These are phyloP conservation scores for Ilyonectria destructans DNA, from an alignment of 2,329 filamentous ascomycete species.

Conservation along the genomic window DNA sequence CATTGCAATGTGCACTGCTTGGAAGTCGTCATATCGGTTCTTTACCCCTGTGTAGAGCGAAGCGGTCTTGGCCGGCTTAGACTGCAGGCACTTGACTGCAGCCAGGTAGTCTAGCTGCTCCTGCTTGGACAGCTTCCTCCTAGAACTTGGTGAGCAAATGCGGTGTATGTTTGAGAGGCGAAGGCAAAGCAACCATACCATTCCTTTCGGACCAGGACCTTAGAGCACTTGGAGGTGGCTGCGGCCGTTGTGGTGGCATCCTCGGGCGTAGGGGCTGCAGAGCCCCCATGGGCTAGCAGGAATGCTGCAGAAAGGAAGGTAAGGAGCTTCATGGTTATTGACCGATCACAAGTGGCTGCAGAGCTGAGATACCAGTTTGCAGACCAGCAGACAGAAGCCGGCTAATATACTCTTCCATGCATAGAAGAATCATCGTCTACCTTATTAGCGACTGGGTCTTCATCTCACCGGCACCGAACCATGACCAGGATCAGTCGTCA, in stretches of 20 bases:
- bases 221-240: slow-evolving; percentile 14
- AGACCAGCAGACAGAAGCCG: slow-evolving; percentile 1
- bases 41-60: slow-evolving; percentile 22
- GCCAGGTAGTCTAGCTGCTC: slow-evolving; percentile 14
- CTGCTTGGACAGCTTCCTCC: slow-evolving; percentile 17
- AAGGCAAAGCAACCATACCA: slow-evolving; percentile 3
- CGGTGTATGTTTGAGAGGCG: neutral
- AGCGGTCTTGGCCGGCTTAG: slow-evolving; percentile 24
- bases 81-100: slow-evolving; percentile 22
- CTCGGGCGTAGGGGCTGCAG: slow-evolving; percentile 14
- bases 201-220: slow-evolving; percentile 21
- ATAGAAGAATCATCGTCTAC: neutral
- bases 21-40: slow-evolving; percentile 25
- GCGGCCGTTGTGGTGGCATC: slow-evolving; percentile 10
- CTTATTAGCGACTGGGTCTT: slow-evolving; percentile 13
- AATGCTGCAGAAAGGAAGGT: slow-evolving; percentile 9
- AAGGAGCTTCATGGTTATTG: slow-evolving; percentile 19
- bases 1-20: slow-evolving; percentile 24
- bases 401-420: slow-evolving; percentile 25
- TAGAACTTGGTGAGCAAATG: slow-evolving; percentile 13
- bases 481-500: slow-evolving; percentile 7
- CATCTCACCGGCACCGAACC: neutral
- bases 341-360: slow-evolving; percentile 6
- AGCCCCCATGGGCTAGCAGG: slow-evolving; percentile 11
- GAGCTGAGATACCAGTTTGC: neutral